Base-by-base conservation (phyloP, 345 rosid species). In the Salix dunnii region DNA sequence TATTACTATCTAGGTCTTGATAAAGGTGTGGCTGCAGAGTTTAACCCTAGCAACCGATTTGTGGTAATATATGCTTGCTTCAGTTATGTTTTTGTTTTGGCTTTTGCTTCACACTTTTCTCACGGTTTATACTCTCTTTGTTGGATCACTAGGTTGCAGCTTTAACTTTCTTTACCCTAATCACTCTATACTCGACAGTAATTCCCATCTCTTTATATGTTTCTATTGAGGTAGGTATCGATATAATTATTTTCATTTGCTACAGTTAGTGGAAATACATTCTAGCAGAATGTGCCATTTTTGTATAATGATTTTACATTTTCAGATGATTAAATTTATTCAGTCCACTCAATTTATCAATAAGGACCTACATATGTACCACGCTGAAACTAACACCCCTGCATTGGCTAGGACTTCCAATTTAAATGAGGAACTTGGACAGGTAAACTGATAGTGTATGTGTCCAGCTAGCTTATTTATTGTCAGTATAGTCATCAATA, bases 371-470 rank as follows among this genome's bases (percentile, higher is more conserved):
- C 88, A 79, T 73, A 96, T 96, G 98, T 96, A 88, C 83, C 92
- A 96, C 83, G 87, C 82, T 81, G 98, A 96, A 86, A 90, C 91
- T 73, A 86, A 93, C 80, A 94, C 99, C 72, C 93, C 98, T 64
- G 99, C 98, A 49, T 87, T 84, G 75, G 98, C 99, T 36, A 87
- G 99, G 85, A 96, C 99, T 79, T 96, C 99, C 72, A 96, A 96
- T 86, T 84, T 96, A 85, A 96, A 96, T 25, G 99, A 96, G 88
- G 98, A 96, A 89, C 97, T 96, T 79, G 99, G 99, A 78, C 99
- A 96, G 97, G 99, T 94, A 85, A 86, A 25, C 8, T 75, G 31
- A n/a, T 67, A 42, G 21, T 53, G 53, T 63, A 13, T 42, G 38
- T 14, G 6, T 51, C 7, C 61, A 27, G 30, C n/a, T 73, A 42